phyloP scores from a whole-genome alignment of 768 basidiomycete genomes.

The Tubosaeta sp. region DNA sequence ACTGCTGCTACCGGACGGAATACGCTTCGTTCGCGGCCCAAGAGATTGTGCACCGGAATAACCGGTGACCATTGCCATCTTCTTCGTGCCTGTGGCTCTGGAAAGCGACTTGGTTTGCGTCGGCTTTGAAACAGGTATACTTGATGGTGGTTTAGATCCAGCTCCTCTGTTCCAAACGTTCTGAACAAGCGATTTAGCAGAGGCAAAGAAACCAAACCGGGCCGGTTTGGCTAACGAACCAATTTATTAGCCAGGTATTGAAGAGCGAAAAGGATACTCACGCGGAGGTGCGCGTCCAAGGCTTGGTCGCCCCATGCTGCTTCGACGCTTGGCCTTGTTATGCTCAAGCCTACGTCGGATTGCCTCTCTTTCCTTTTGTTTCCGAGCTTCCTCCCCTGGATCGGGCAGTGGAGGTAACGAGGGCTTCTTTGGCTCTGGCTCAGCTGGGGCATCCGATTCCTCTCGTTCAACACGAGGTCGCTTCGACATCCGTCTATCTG shows the following conservation, averaged over 20 bases:
- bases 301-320: slow-evolving; percentile 53
- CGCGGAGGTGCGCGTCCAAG: slow-evolving; percentile 37
- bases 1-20: slow-evolving; percentile 14
- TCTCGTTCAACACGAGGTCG: slow-evolving; percentile 38
- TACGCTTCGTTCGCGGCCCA: slow-evolving; percentile 14
- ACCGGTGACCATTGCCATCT: slow-evolving; percentile 15
- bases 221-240: slow-evolving; percentile 37
- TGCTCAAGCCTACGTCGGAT: slow-evolving; percentile 61
- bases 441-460: slow-evolving; percentile 20
- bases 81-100: slow-evolving; percentile 18
- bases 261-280: slow-evolving; percentile 26
- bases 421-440: slow-evolving; percentile 28
- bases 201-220: slow-evolving; percentile 66
- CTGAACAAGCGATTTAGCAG: slow-evolving; percentile 65
- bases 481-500: slow-evolving; percentile 41
- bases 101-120: slow-evolving; percentile 9
- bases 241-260: slow-evolving; percentile 5
- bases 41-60: slow-evolving; percentile 21
- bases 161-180: slow-evolving; percentile 68
- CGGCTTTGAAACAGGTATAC: slow-evolving; percentile 27
- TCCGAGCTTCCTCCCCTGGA: slow-evolving; percentile 28
- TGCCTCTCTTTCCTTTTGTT: slow-evolving; percentile 49
- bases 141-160: slow-evolving; percentile 26
- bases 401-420: slow-evolving; percentile 29
- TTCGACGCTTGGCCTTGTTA: slow-evolving; percentile 64